Percentiles rank a stretch among this genome's conserved stretches.
Evolutionary conservation across 1,139 yeast genomes (phyloP).

Genomic region (Wickerhamomyces sp.): DNA sequence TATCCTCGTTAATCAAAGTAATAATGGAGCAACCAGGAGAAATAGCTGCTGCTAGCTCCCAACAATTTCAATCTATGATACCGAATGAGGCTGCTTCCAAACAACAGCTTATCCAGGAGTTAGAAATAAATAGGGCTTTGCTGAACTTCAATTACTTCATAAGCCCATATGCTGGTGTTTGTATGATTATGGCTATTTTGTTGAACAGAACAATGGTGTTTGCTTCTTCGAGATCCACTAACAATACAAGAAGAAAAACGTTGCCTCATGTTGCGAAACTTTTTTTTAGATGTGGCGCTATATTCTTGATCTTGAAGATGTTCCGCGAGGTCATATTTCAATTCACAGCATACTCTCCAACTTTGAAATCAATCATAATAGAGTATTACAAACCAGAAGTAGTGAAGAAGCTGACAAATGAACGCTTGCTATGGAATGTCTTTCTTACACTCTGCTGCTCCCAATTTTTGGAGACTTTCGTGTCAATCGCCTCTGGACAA

Average conservation of each 20-base stretch:
- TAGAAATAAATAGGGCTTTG: slow-evolving; percentile 4
- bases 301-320: not conserved
- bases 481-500: slow-evolving; percentile 53
- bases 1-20: not conserved
- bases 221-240: slow-evolving; percentile 50
- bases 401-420: slow-evolving; percentile 23
- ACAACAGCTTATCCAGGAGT: not conserved
- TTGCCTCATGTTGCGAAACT: not conserved
- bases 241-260: slow-evolving; percentile 8
- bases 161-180: slow-evolving; percentile 45
- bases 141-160: slow-evolving; percentile 33
- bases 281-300: not conserved
- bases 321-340: slow-evolving; percentile 10
- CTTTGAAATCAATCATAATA: not conserved
- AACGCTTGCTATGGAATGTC: slow-evolving; percentile 59
- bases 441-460: slow-evolving; percentile 58
- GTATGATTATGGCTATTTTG: slow-evolving; percentile 61
- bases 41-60: not conserved
- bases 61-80: not conserved
- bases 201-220: slow-evolving; percentile 62
- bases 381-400: not conserved
- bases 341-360: not conserved
- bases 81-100: not conserved
- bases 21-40: slow-evolving; percentile 2
- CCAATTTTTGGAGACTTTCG: slow-evolving; percentile 66